phyloP scores from a whole-genome alignment of 345 rosid genomes.

The Eucalyptus grandis region DNA sequence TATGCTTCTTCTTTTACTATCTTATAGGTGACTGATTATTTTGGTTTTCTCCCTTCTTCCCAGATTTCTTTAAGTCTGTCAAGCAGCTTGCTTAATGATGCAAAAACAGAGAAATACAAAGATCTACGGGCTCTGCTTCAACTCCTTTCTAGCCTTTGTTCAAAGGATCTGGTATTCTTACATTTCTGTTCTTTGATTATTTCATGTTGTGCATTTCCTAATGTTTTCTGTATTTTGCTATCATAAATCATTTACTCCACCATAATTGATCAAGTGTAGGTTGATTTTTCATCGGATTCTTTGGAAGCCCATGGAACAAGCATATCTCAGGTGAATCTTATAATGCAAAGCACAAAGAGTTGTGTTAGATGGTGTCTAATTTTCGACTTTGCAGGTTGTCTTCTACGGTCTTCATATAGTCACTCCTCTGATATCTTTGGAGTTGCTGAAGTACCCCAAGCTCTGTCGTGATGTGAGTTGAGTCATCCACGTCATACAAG shows the following conservation, averaged over 20 bases:
- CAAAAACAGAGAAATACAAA: conserved; percentile 74
- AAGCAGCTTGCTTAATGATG: conserved; percentile 74
- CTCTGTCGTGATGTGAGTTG: conserved; percentile 90
- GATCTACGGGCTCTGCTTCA: conserved; percentile 96
- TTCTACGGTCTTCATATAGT: conserved; percentile 88
- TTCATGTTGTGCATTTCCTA: background rate
- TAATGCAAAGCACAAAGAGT: background rate
- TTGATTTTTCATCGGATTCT: conserved; percentile 89
- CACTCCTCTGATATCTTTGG: conserved; percentile 80
- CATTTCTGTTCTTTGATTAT: background rate
- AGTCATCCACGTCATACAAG: background rate
- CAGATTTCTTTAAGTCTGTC: conserved; percentile 77
- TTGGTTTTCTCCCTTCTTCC: background rate
- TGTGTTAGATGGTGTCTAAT: conserved; percentile 13
- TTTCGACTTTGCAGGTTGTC: conserved; percentile 56
- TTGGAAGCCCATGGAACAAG: conserved; percentile 50
- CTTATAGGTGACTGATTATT: background rate
- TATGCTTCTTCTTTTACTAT: background rate
- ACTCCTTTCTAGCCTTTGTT: conserved; percentile 87
- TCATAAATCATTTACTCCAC: background rate
- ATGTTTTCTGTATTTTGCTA: background rate
- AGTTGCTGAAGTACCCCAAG: conserved; percentile 93
- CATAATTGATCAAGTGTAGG: conserved; percentile 21
- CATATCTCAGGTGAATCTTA: conserved; percentile 67
- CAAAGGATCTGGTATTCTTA: conserved; percentile 70